Base-by-base conservation (phyloP, 2,329 filamentous ascomycete species). In the Xylaria sp. region DNA sequence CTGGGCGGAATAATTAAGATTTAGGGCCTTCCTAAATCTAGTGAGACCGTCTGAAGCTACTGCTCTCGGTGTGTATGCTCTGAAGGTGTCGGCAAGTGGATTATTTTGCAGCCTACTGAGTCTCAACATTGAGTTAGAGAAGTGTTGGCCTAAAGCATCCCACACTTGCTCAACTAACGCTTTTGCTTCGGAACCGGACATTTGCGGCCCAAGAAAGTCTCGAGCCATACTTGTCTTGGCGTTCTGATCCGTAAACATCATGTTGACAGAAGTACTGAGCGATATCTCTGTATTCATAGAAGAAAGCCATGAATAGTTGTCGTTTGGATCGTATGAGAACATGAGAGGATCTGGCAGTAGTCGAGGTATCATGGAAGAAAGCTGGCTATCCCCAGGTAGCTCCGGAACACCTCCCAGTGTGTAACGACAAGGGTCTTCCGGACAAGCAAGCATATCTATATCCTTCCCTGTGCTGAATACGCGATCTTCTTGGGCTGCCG, bases 91-190 rank as follows among this genome's bases (percentile, higher is more conserved):
- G 27, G 80, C 82, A 10, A 87, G 73, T 17, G 77, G 69, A 61
- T 85, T 87, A 27, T 79, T 76, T 15, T 72, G 71, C 29, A 83
- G 66, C 27, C 77, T 70, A 17, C 76, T 73, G 11, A 86, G 75
- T 68, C 84, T 86, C 36, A 75, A 63, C 66, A 81, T 73, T 0
- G 85, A 86, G 1, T 76, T 79, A 7, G 77, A 73, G 33, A 86
- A 75, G 61, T 86, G 84, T 67, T 82, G 76, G 39, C 81, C 76
- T 27, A 87, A 73, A 5, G 81, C 74, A 57, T 83, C 81, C 80
- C 81, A 85, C 3, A 79, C 79, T 7, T 81, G 78, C 5, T 71
- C 74, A n/a, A 85, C 77, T 2, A 87, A 73, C 2, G 79, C 74
- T 69, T 78, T 77, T 20, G 77, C 72, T 61, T 79, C 80, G 5